phyloP scores from a whole-genome alignment of 352 stramenopile species.

The Elongisporangium anandrum region DNA sequence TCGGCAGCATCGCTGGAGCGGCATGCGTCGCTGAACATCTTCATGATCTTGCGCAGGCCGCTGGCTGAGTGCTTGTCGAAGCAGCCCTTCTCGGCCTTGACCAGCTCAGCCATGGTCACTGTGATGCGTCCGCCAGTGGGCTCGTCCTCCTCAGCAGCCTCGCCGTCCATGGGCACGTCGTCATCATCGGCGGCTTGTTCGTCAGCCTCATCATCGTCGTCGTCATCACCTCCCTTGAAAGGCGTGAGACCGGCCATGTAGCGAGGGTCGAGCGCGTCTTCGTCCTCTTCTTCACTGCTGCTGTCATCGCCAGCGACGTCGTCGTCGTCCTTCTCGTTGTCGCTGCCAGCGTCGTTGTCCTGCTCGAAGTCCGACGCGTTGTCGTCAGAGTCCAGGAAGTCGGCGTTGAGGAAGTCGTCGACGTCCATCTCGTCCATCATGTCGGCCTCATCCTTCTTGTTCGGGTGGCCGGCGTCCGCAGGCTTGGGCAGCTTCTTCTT shows the following conservation, averaged over 20 bases:
- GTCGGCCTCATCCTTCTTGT: constrained; percentile 59
- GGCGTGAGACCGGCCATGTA: constrained; percentile 54
- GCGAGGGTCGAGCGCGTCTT: constrained; percentile 70
- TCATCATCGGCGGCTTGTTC: constrained; percentile 20
- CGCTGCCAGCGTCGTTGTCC: constrained; percentile 12
- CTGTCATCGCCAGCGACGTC: constrained; percentile 38
- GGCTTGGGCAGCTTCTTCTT: constrained; percentile 34
- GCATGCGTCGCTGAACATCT: constrained; percentile 93
- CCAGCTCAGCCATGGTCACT: constrained; percentile 73
- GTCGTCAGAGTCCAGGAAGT: constrained; percentile 75
- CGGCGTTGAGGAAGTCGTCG: constrained; percentile 80
- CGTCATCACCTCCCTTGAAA: constrained; percentile 26
- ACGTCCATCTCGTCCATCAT: constrained; percentile 89
- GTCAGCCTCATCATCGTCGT: constrained; percentile 23
- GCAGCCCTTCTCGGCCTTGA: constrained; percentile 84
- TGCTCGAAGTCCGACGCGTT: constrained; percentile 18
- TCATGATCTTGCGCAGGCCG: constrained; percentile 88
- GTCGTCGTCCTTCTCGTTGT: constrained; percentile 30
- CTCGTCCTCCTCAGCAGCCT: constrained; percentile 12
- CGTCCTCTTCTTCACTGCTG: constrained; percentile 83
- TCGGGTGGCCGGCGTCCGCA: constrained; percentile 4
- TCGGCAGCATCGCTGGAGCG: constrained; percentile 87
- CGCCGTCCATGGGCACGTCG: constrained; percentile 5
- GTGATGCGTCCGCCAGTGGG: constrained; percentile 38
- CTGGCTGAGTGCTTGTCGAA: constrained; percentile 88